Evolutionary conservation across 768 basidiomycete species (phyloP).

Genomic region (Rubroboletus satanas): DNA sequence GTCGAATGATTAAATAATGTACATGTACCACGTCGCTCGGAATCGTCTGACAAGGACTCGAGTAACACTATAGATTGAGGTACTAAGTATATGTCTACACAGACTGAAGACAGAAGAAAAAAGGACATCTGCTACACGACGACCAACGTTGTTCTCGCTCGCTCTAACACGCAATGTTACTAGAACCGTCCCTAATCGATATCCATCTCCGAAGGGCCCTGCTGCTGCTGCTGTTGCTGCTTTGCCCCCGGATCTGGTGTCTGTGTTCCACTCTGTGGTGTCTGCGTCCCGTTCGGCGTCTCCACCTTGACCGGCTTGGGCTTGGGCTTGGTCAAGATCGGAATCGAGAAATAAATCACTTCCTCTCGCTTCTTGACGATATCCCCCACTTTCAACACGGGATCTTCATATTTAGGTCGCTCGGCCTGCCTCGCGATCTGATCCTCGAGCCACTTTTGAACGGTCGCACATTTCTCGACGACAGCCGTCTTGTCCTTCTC

Average conservation of each 20-base stretch:
- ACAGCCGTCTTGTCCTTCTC: conserved; percentile 82
- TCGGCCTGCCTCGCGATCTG: conserved; percentile 83
- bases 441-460: conserved; percentile 96
- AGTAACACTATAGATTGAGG: conserved; percentile 1
- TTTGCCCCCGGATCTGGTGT: conserved; percentile 49
- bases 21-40: not conserved
- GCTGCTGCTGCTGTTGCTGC: conserved; percentile 19
- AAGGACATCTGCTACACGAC: not conserved
- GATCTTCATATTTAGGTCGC: conserved; percentile 83
- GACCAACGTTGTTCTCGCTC: not conserved
- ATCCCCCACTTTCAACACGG: conserved; percentile 76
- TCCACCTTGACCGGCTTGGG: conserved; percentile 74
- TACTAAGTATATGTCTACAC: conserved; percentile 17
- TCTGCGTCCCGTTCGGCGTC: conserved; percentile 53
- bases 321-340: conserved; percentile 90
- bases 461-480: conserved; percentile 85
- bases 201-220: conserved; percentile 74
- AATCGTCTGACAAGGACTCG: not conserved
- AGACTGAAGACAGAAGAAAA: not conserved
- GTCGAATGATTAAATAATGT: not conserved
- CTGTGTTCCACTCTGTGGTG: conserved; percentile 63
- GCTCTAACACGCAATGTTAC: too few relatives aligned
- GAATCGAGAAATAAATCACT: conserved; percentile 81
- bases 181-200: conserved; percentile 52
- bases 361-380: conserved; percentile 92